Evolutionary conservation across 192 early-diverging fungal genomes (phyloP), one percentile per base, ranked within the genome.

Genomic region (Coemansia sp.): DNA sequence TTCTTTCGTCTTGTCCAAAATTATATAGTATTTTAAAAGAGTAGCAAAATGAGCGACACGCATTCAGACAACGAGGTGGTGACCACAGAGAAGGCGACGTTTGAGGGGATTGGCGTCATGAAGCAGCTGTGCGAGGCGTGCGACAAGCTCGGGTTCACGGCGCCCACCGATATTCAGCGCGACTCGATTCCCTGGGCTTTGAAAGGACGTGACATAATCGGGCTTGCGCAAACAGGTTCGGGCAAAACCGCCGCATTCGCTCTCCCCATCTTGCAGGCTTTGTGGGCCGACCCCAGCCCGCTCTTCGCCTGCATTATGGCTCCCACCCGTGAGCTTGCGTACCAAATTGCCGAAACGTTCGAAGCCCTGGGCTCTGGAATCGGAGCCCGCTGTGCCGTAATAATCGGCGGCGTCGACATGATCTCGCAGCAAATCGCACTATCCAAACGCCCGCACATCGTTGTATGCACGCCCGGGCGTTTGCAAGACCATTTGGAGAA

Each of bases 351-450:
- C 25, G 92, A 97, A 78, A 89, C 92, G 19, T 92, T 96, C 69
- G 93, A 95, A 68, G 90, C 92, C 2, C 83, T 97, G 17, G 95
- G 95, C 15, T 84, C 91, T 10, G 87, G 84, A 2, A 97, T 98
- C 70, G 95, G 96, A 17, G 96, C 96, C 36, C 86, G 91, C 58
- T 94, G 90, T 57, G 88, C 90, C 5, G 93, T 94, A 8, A 87
- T 97, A 65, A 90, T 97, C 10, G 95, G 95, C 81, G 95, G 96
- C 31, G 94, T 97, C 92, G 94, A 97, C 72, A 92, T 96, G 91
- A 97, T 97, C 86, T 82, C 89, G 10, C 95, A 98, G 73, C 80
- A 91, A 10, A 97, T 97, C 66, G 94, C 94, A 5, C 81, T 98
- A 4, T 93, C 93, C 12, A 96, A 94, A 64, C 93, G 93, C 60